Base-by-base conservation (phyloP, 768 basidiomycete species). In the Lyophyllum semitale region DNA sequence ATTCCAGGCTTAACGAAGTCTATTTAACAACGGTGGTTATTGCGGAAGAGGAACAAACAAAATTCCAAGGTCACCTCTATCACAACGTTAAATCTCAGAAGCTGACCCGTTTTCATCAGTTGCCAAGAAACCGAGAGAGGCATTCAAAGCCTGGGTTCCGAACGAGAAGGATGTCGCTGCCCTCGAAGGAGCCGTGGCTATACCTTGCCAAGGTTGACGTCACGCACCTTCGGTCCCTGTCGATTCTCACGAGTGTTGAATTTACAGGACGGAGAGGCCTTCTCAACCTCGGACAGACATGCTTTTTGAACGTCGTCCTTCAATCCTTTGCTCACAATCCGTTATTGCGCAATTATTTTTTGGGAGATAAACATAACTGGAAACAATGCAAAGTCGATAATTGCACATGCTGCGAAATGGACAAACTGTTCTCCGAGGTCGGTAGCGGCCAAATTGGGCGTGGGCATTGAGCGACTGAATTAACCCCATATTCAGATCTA, bases 361-460 rank as follows among this genome's bases (percentile, higher is more conserved):
- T 98, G 23, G 83, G 88, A 53, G 96, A 98, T 70, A 90, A 86
- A 67, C 96, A 98, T 67, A 93, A 95, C 65, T 78, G 71, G 62
- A 78, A 72, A 57, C 71, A 84, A 43, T 94, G 93, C 68, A 89
- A 84, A 63, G 68, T 72, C 26, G 81, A 82, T 22, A 84, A 85
- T 43, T 97, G 95, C 68, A 90, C 88, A 43, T 93, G 88, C 58
- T 98, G 95, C 66, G 95, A 96, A 69, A 91, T 98, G 89, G 95
- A 98, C 71, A 86, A 82, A 57, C 74, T 94, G 7, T 91, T 91
- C 66, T 71, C 84, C 6, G 91, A 92, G 74, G 91, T 88, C 54
- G 45, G 57, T 53, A 18, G 8, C 15, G 48, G n/a, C n/a, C 48
- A 15, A 46, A 40, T 25, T 9, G 20, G 29, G 30, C 13, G 30